phyloP scores from a whole-genome alignment of 257 asterid genomes.

The Leptodermis oblonga region DNA sequence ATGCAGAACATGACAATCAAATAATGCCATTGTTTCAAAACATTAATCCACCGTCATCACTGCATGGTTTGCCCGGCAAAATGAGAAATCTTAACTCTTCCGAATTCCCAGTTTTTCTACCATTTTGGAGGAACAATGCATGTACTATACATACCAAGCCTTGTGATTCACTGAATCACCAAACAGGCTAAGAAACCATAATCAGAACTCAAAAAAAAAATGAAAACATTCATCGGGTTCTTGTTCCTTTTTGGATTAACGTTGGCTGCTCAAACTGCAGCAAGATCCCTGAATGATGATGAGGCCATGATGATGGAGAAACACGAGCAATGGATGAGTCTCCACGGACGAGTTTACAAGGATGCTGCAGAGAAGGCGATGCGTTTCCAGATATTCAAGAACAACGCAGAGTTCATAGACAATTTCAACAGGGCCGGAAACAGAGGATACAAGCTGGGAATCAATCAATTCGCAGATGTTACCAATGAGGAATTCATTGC shows the following conservation, averaged over 20 bases:
- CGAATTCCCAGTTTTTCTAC: too few species aligned
- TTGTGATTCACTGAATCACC: not conserved
- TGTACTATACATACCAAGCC: not conserved
- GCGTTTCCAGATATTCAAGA: slow-evolving; percentile 21
- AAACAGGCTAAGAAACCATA: not conserved
- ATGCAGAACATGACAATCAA: too few species aligned
- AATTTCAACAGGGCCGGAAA: slow-evolving; percentile 17
- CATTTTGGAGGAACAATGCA: not conserved
- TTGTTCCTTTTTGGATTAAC: slow-evolving; percentile 8
- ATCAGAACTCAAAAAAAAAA: not conserved
- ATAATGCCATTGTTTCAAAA: too few species aligned
- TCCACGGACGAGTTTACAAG: slow-evolving; percentile 20
- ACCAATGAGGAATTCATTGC: slow-evolving; percentile 24
- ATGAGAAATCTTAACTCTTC: not conserved
- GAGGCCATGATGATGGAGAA: slow-evolving; percentile 4
- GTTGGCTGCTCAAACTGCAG: slow-evolving; percentile 12
- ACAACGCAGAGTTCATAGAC: slow-evolving; percentile 14
- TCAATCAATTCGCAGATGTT: slow-evolving; percentile 23
- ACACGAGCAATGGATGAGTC: slow-evolving; percentile 19
- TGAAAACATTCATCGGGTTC: slow-evolving; percentile 5
- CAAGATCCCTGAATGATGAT: slow-evolving; percentile 12
- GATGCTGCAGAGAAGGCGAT: slow-evolving; percentile 15
- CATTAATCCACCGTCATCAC: too few species aligned
- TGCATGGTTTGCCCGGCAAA: slow-evolving; percentile 16
- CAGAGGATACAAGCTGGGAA: slow-evolving; percentile 14